These are phyloP conservation scores for Tolypocladium capitatum DNA, from an alignment of 2,329 filamentous ascomycete genomes.

Conservation along the genomic window DNA sequence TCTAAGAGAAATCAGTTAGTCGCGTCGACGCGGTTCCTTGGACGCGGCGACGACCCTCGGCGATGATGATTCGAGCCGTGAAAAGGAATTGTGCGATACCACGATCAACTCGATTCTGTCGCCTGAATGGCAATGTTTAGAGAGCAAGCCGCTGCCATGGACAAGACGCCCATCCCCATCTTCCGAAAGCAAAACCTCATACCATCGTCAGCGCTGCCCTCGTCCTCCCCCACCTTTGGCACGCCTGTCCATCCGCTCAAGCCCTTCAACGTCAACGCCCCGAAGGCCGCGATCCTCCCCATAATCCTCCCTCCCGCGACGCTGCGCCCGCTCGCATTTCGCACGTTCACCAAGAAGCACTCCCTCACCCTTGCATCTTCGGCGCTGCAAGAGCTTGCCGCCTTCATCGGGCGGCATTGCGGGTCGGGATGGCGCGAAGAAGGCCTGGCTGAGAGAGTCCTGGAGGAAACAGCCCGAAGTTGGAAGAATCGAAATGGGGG, in stretches of 20 bases:
- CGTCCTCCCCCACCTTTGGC: constrained; percentile 80
- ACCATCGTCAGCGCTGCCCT: constrained; percentile 54
- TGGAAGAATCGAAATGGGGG: constrained; percentile 88
- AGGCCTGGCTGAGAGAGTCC: constrained; percentile 77
- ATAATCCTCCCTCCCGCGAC: constrained; percentile 81
- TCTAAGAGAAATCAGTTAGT: constrained; percentile 21
- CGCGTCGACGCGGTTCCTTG: constrained; percentile 22
- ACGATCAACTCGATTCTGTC: neutral
- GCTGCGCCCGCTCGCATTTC: constrained; percentile 79
- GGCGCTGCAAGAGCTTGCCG: constrained; percentile 70
- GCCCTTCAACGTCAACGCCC: constrained; percentile 41
- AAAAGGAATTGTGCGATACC: neutral
- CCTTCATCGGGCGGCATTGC: constrained; percentile 86
- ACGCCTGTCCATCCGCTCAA: constrained; percentile 72
- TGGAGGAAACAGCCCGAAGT: constrained; percentile 79
- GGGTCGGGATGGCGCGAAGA: constrained; percentile 95
- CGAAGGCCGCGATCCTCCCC: constrained; percentile 60
- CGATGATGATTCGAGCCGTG: neutral
- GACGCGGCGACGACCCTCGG: neutral
- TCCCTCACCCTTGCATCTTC: constrained; percentile 83
- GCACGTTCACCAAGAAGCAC: constrained; percentile 95
- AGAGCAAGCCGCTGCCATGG: constrained; percentile 15
- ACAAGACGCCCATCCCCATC: constrained; percentile 24
- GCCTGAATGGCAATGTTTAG: neutral
- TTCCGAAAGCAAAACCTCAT: constrained; percentile 23